Conservation (phyloP, 441 rosid species). For the Aquilaria agallochum region DNA sequence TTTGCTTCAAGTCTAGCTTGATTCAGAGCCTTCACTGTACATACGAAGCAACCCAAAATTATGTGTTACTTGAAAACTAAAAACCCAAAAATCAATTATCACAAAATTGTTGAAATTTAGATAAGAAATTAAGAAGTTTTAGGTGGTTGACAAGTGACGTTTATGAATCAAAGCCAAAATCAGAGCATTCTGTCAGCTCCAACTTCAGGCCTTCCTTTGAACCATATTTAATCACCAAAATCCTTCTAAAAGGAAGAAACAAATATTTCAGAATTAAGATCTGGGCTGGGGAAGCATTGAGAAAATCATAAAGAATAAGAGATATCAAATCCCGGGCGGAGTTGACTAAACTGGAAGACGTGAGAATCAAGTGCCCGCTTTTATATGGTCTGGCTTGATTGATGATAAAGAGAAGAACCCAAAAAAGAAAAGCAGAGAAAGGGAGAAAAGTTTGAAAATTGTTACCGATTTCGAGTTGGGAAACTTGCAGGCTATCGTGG, state of each 20-base stretch:
- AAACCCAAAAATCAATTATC: background rate
- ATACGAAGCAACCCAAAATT: background rate
- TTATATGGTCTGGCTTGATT: no score
- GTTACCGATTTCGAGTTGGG: constrained; percentile 79
- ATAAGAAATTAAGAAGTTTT: background rate
- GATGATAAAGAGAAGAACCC: background rate
- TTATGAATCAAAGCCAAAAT: background rate
- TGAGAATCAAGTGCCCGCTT: no score
- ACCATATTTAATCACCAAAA: background rate
- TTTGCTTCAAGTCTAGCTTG: constrained; percentile 82
- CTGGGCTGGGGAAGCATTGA: no score
- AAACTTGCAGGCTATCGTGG: constrained; percentile 58
- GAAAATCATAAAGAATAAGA: no score
- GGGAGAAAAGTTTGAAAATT: background rate
- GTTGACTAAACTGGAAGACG: no score
- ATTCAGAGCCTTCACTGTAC: constrained; percentile 75
- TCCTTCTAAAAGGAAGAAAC: background rate
- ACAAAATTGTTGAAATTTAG: no score
- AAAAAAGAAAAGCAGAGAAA: background rate
- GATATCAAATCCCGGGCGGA: no score
- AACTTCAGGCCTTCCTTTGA: background rate
- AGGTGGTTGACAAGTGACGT: background rate
- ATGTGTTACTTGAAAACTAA: background rate
- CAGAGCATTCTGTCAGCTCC: background rate
- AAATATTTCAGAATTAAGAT: no score